These are phyloP conservation scores for Adansonia gregorii DNA, from an alignment of 441 rosid genomes.

Conservation along the genomic window DNA sequence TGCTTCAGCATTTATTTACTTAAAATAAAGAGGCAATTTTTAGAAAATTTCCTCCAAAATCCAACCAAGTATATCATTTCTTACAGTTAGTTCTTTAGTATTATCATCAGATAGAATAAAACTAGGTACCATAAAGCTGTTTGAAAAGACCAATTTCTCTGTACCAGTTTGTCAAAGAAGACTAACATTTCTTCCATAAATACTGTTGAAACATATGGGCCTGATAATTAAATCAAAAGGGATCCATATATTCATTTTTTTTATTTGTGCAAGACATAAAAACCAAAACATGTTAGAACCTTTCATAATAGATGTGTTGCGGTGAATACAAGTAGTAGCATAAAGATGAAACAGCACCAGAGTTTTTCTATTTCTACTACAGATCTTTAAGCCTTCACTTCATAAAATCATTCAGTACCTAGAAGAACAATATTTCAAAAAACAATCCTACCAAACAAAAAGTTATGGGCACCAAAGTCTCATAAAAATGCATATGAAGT, in stretches of 20 bases:
- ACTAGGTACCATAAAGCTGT: background rate
- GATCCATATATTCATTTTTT: background rate
- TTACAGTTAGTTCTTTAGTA: background rate
- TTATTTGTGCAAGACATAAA: background rate
- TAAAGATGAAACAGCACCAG: background rate
- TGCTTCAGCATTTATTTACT: background rate
- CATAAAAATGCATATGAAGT: background rate
- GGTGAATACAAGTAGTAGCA: background rate
- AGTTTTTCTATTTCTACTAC: background rate
- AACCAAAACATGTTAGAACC: background rate
- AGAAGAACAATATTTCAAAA: background rate
- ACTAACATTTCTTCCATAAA: background rate
- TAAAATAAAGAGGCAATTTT: background rate
- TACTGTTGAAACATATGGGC: background rate
- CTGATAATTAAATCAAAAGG: background rate
- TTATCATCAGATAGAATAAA: background rate
- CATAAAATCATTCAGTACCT: slow-evolving; percentile 7
- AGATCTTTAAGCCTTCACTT: background rate
- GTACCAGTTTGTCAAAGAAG: background rate
- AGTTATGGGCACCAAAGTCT: background rate
- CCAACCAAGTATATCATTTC: background rate
- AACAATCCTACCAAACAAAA: background rate
- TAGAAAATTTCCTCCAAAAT: background rate
- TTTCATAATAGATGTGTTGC: background rate
- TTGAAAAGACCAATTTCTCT: background rate